Evolutionary conservation across 306 rosid genomes (phyloP).

Genomic region (Rosa chinensis): DNA sequence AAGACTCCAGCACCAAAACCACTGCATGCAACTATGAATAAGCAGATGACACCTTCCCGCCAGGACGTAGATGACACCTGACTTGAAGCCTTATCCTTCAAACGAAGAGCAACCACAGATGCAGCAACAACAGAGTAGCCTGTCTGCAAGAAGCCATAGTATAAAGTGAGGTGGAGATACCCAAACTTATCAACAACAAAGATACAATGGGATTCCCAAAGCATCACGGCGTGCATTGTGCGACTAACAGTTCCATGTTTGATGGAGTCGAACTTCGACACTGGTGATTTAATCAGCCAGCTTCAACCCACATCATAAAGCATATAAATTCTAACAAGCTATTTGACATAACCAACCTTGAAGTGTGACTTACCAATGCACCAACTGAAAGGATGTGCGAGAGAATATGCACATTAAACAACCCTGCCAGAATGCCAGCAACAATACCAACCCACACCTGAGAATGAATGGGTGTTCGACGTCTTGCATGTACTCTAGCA

Average conservation of each 20-base stretch:
- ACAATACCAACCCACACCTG: slow-evolving; percentile 93
- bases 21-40: slow-evolving; percentile 51
- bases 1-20: slow-evolving; percentile 81
- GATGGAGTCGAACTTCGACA: not conserved
- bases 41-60: slow-evolving; percentile 82
- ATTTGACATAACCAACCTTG: slow-evolving; percentile 19
- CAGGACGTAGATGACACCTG: slow-evolving; percentile 54
- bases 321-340: slow-evolving; percentile 14
- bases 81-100: slow-evolving; percentile 58
- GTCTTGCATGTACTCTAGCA: slow-evolving; percentile 65
- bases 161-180: slow-evolving; percentile 21
- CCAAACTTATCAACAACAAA: not conserved
- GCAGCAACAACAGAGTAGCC: slow-evolving; percentile 99
- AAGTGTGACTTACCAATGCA: slow-evolving; percentile 67
- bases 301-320: not conserved
- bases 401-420: slow-evolving; percentile 72
- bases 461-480: slow-evolving; percentile 85
- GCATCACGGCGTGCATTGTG: not conserved
- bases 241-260: not conserved
- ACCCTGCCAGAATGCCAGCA: slow-evolving; percentile 78
- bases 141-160: slow-evolving; percentile 62
- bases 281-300: slow-evolving; percentile 1
- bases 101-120: slow-evolving; percentile 82
- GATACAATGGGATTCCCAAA: not conserved
- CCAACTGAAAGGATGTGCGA: slow-evolving; percentile 97